Evolutionary conservation across 148 eudicot genomes (phyloP), one percentile per base, ranked within the genome.

Genomic region (Fagopyrum tataricum): DNA sequence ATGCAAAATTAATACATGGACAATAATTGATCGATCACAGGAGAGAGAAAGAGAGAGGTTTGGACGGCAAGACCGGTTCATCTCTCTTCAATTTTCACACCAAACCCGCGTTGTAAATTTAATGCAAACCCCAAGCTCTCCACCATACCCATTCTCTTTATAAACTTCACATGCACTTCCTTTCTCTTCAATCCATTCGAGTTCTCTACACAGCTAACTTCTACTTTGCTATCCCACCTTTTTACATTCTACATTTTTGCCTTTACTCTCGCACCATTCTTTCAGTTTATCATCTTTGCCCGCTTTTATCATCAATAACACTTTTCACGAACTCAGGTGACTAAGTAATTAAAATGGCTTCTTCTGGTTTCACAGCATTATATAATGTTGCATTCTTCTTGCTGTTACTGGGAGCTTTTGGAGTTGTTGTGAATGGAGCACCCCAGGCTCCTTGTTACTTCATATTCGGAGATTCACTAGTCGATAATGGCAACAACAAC

Each of bases 401-500:
- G 31, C 14, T 68, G 59, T 12, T 61, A 46, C 41, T 73, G 67
- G 24, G 31, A 42, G 43, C 17, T 17, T 18, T 44, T 1, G 8
- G 52, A 31, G 37, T 31, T 73, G 67, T 74, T 31, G 76, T 78
- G 12, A 75, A 72, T 5, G 90, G 77, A 46, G 79, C 73, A 6
- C 93, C 96, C 0, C 83, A 87, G 72, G 92, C 88, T 43, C 96
- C 98, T 7, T 90, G 98, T 53, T 89, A 81, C 79, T 93, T 87
- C 73, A 81, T 93, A 2, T 93, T 93, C 59, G 98, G 98, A 5
- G 98, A 93, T 70, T 93, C 98, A 0, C 82, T 90, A 75, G 98
- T 93, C 17, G 98, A 93, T 72, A 93, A 89, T 79, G 98, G 98
- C 0, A 93, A 93, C 69, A 93, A 93, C 69, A 93, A 93, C 20